Evolutionary conservation across 2,329 filamentous ascomycete species (phyloP).

Genomic region (Lomentospora prolificans): DNA sequence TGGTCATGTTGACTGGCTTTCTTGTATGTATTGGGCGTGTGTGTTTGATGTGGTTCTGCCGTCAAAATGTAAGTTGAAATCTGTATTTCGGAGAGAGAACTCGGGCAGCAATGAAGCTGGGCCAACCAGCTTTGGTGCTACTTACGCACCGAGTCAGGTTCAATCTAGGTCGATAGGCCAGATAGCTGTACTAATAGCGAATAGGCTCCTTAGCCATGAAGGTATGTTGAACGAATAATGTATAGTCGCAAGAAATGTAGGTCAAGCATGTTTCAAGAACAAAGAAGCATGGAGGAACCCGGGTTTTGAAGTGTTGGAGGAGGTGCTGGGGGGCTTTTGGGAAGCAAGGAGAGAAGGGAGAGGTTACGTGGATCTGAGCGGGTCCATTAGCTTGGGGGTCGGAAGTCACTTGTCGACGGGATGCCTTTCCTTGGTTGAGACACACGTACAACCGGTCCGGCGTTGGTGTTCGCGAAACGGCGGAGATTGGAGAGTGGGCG

Average conservation of each 20-base stretch:
- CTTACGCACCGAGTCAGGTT: too few relatives aligned
- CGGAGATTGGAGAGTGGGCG: too few relatives aligned
- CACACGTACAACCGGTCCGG: not conserved
- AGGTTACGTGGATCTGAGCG: not conserved
- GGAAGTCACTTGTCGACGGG: not conserved
- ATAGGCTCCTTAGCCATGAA: too few relatives aligned
- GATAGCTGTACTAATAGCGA: too few relatives aligned
- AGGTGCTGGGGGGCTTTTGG: not conserved
- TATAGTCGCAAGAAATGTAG: too few relatives aligned
- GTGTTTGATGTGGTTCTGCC: not conserved
- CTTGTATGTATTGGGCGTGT: not conserved
- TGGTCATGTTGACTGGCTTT: constrained; percentile 50
- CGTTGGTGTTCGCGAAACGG: not conserved
- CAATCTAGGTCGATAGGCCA: too few relatives aligned
- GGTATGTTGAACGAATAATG: too few relatives aligned
- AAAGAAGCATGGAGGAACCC: not conserved
- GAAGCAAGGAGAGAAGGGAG: not conserved
- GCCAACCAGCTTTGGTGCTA: too few relatives aligned
- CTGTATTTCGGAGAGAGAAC: too few relatives aligned
- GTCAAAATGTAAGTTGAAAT: too few relatives aligned
- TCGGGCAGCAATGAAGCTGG: too few relatives aligned
- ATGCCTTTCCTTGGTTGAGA: not conserved
- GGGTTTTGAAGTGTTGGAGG: not conserved
- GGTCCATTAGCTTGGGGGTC: too few relatives aligned
- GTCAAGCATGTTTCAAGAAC: not conserved